Conservation (phyloP, 805 yeast species). For the Candida maesae region DNA sequence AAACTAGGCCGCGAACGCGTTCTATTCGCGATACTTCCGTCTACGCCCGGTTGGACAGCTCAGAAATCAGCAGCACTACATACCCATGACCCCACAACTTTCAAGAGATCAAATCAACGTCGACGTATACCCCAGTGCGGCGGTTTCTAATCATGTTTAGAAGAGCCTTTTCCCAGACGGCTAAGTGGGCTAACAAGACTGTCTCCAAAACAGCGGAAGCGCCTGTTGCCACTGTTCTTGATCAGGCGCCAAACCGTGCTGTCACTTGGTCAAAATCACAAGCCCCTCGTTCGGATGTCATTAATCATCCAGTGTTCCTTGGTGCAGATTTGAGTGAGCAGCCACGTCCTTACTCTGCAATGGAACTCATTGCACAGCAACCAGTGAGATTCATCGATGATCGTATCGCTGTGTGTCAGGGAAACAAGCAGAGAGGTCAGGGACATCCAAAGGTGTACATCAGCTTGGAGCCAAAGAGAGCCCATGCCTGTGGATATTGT, state of each 20-base stretch:
- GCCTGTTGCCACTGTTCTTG: constrained; percentile 11
- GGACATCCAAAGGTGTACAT: constrained; percentile 86
- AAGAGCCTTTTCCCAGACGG: constrained; percentile 3
- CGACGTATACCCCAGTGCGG: background rate
- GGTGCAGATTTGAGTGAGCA: constrained; percentile 65
- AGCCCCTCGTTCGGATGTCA: constrained; percentile 17
- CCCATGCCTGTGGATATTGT: constrained; percentile 78
- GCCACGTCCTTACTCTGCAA: constrained; percentile 81
- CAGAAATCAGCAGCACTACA: too few relatives aligned
- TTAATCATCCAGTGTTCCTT: constrained; percentile 43
- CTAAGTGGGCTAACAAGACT: constrained; percentile 3
- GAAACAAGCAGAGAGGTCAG: constrained; percentile 64
- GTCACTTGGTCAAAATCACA: constrained; percentile 72
- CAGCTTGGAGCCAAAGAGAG: constrained; percentile 72
- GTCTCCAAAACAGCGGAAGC: constrained; percentile 5
- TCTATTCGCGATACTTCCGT: too few relatives aligned
- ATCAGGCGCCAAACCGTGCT: constrained; percentile 76
- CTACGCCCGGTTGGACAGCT: too few relatives aligned
- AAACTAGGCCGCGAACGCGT: too few relatives aligned
- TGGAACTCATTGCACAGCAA: constrained; percentile 71
- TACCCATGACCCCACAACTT: background rate
- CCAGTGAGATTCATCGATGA: constrained; percentile 61
- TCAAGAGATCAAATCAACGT: background rate
- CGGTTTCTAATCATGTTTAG: constrained; percentile 3
- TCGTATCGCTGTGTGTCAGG: constrained; percentile 78